Conservation (phyloP, 805 yeast genomes). For the Kazachstania africana region DNA sequence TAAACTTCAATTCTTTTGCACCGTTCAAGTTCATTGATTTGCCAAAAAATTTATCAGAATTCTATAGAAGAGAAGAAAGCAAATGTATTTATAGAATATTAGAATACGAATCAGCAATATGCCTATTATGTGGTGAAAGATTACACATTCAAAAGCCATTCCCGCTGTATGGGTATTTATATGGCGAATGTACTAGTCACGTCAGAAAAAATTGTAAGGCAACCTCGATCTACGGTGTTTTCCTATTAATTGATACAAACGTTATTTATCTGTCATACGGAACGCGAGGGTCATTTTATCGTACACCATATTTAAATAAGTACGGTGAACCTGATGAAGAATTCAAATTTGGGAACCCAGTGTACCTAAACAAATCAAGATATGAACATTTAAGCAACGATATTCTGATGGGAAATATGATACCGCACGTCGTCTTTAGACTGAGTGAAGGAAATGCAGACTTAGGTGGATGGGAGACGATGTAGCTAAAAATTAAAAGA, state of each 20-base stretch:
- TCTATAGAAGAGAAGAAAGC: conserved; percentile 14
- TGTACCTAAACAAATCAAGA: conserved; percentile 46
- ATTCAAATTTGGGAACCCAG: conserved; percentile 57
- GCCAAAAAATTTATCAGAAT: conserved; percentile 8
- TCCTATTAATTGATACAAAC: conserved; percentile 17
- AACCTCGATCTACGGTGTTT: conserved; percentile 15
- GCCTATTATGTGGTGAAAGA: conserved; percentile 68
- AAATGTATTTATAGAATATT: conserved; percentile 30
- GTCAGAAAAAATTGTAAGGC: conserved; percentile 42
- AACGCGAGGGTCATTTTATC: conserved; percentile 66
- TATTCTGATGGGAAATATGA: conserved; percentile 70
- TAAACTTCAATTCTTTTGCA: too few species aligned
- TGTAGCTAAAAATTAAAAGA: background rate
- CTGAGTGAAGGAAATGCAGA: conserved; percentile 69
- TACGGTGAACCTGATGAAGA: conserved; percentile 82
- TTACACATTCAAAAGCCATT: conserved; percentile 56
- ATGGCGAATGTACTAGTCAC: conserved; percentile 79
- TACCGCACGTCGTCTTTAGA: conserved; percentile 67
- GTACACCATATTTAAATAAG: conserved; percentile 72
- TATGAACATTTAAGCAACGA: conserved; percentile 56
- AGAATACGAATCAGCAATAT: conserved; percentile 63
- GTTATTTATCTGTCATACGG: conserved; percentile 42
- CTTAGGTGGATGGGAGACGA: conserved; percentile 88
- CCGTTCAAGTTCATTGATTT: too few species aligned
- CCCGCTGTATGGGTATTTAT: conserved; percentile 32